phyloP scores from a whole-genome alignment of 306 rosid genomes.

The Cucurbita argyrosperma region DNA sequence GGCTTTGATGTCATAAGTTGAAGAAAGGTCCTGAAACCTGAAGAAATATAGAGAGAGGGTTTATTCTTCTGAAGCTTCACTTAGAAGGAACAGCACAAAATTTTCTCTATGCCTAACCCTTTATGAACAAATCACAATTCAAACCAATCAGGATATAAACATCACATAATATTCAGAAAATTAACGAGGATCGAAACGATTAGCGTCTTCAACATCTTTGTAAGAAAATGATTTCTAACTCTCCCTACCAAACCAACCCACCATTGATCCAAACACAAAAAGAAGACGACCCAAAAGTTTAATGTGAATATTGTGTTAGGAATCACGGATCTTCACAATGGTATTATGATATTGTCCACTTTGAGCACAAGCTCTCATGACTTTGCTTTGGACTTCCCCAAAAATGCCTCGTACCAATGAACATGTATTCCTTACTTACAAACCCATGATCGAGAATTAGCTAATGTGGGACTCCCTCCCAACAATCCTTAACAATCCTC shows the following conservation, averaged over 20 bases:
- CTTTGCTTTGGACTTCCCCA: too few species aligned
- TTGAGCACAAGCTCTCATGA: too few species aligned
- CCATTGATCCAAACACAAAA: background rate
- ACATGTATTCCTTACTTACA: too few species aligned
- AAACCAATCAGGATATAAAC: background rate
- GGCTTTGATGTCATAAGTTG: slow-evolving; percentile 5
- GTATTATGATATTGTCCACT: too few species aligned
- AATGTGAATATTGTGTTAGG: background rate
- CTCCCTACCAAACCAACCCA: background rate
- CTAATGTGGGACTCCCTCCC: too few species aligned
- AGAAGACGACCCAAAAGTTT: background rate
- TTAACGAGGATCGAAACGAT: background rate
- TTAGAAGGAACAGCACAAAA: slow-evolving; percentile 1
- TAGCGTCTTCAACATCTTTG: background rate
- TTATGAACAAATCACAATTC: background rate
- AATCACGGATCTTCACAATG: too few species aligned
- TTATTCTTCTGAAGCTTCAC: background rate
- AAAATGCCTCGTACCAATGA: too few species aligned
- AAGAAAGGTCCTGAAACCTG: slow-evolving; percentile 22
- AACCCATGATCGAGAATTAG: too few species aligned
- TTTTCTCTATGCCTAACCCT: background rate
- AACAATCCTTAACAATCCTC: too few species aligned
- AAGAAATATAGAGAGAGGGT: background rate
- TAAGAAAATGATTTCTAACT: background rate
- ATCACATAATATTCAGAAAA: background rate